Evolutionary conservation across 2,329 filamentous ascomycete genomes (phyloP), one percentile per base, ranked within the genome.

Genomic region (Cladosporium sp.): DNA sequence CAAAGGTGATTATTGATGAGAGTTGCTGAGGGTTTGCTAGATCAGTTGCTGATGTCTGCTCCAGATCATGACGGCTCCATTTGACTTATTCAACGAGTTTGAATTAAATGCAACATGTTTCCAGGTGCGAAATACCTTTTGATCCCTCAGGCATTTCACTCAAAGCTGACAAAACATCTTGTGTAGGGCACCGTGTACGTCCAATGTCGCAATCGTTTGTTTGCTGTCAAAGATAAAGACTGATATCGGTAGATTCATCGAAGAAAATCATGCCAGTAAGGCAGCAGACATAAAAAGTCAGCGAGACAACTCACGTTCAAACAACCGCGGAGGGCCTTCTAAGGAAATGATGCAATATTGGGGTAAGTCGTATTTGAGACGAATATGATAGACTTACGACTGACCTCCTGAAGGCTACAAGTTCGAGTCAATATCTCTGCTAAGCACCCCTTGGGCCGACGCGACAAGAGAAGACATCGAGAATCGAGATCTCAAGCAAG

Each of bases 91-190:
- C 65, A 88, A 92, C 63, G 86, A 86, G 82, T 97, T 95, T 62
- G 87, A 94, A 67, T 95, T 98, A 90, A 95, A 96, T 66, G 92
- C 89, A 42, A 96, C 92, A 2, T 76, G 84, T 43, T 93, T 90
- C 63, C 86, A 97, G 75, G 91, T 93, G 70, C 67, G 80, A 59
- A 61, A 56, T 38, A 39, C 45, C 15, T 41, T 7, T 2, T 22
- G 38, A n/a, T 41, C 35, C 11, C 11, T n/a, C 15, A 7, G 12
- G 7, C 11, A 33, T 20, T 20, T 8, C 11, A 30, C 27, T 8
- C 29, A 30, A 12, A 7, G 15, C 32, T 35, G 13, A 15, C 12
- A n/a, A 16, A 11, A 8, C n/a, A 35, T 16, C 13, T 3, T 5
- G 11, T 20, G 11, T 19, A 61, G 59, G 59, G 56, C 30, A 59